phyloP scores from a whole-genome alignment of 352 stramenopile species.

The Pythium scleroteichum region DNA sequence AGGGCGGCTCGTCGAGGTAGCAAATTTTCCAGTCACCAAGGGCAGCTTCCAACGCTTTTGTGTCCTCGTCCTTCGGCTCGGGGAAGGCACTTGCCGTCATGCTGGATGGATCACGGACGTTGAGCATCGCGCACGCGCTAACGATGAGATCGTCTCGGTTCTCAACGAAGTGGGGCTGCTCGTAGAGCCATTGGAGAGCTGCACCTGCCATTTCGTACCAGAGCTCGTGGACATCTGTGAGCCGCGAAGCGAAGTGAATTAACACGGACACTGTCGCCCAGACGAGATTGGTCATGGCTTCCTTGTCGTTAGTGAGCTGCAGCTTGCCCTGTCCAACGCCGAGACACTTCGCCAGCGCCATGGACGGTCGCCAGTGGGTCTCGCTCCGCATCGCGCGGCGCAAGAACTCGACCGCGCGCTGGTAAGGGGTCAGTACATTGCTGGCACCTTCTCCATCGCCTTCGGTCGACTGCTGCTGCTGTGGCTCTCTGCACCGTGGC shows the following conservation, averaged over 20 bases:
- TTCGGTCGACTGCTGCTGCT: neutral
- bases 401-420: slow-evolving; percentile 37
- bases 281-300: slow-evolving; percentile 48
- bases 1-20: slow-evolving; percentile 57
- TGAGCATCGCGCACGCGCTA: slow-evolving; percentile 41
- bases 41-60: slow-evolving; percentile 23
- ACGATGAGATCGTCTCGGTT: slow-evolving; percentile 51
- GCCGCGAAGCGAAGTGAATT: slow-evolving; percentile 37
- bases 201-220: slow-evolving; percentile 49
- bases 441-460: neutral
- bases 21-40: slow-evolving; percentile 59
- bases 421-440: slow-evolving; percentile 26
- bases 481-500: neutral
- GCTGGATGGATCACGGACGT: slow-evolving; percentile 31
- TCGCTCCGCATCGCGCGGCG: slow-evolving; percentile 26
- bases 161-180: slow-evolving; percentile 49
- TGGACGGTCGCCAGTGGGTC: slow-evolving; percentile 43
- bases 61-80: slow-evolving; percentile 31
- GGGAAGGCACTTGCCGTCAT: slow-evolving; percentile 47
- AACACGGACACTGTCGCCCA: slow-evolving; percentile 59
- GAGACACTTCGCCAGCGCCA: slow-evolving; percentile 48
- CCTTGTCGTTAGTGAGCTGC: slow-evolving; percentile 41
- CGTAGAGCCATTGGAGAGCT: slow-evolving; percentile 44
- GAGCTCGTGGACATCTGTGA: slow-evolving; percentile 49
- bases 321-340: slow-evolving; percentile 36